Evolutionary conservation across 805 yeast species (phyloP), one percentile per base, ranked within the genome.

Genomic region (Wickerhamomyces bovis): DNA sequence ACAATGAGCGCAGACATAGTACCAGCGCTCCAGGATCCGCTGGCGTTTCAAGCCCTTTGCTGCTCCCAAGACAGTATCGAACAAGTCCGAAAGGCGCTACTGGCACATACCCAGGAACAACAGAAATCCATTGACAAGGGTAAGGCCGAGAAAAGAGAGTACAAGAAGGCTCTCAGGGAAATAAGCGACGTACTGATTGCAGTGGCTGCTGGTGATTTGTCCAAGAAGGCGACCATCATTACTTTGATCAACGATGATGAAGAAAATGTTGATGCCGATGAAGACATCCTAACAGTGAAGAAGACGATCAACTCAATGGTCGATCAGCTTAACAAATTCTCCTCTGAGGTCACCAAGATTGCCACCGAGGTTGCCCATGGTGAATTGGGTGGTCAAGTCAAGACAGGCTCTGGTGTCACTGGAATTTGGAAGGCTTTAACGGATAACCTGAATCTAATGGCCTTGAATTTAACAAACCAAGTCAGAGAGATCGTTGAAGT

Each of bases 361-460:
- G 92, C 95, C 2, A 73, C 94, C 49, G 95, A 88, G 64, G 89
- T 89, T 20, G 96, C 96, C 16, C 86, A 86, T 55, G 96, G 96
- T 52, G 76, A 88, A 43, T 71, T 87, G 44, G 96, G 96, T 44
- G 96, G 96, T 9, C 96, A 87, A 63, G 95, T 95, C 1, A 76
- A 80, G 50, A 83, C 84, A 46, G 81, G 78, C 20, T 28, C 46
- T 48, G 83, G 81, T 49, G 90, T 86, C 23, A 86, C 83, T 54
- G 96, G 96, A 46, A 85, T 86, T 47, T 87, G 96, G 96, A 81
- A 83, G 58, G 90, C 85, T 60, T 73, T 88, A 39, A 83, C 95
- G 2, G 96, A 87, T 63, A 87, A 87, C 57, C 87, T 87, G 47
- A 88, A 87, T 62, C 92, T 95, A 38, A 87, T 87, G 96, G 95